phyloP scores from a whole-genome alignment of 2,329 filamentous ascomycete genomes.

The Neoscytalidium dimidiatum region DNA sequence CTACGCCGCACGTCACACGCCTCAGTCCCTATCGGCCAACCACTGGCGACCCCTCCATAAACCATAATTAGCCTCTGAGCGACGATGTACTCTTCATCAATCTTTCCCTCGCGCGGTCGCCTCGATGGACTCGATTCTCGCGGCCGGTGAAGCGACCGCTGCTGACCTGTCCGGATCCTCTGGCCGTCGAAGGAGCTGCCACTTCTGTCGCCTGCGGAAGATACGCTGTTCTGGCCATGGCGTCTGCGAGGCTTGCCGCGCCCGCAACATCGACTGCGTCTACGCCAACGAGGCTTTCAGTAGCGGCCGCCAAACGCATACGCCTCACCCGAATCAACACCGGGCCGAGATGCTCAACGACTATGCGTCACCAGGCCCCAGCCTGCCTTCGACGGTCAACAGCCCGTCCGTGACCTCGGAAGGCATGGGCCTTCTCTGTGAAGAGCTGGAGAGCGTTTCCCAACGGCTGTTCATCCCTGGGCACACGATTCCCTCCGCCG shows the following conservation, averaged over 20 bases:
- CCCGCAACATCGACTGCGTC: slow-evolving; percentile 25
- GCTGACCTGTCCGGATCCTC: neutral
- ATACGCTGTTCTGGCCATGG: slow-evolving; percentile 25
- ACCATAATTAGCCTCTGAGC: neutral
- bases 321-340: neutral
- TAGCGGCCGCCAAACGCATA: slow-evolving; percentile 19
- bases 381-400: neutral
- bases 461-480: neutral
- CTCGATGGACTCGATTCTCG: neutral
- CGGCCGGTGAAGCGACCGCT: neutral
- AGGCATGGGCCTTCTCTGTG: neutral
- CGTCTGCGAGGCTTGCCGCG: slow-evolving; percentile 24
- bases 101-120: neutral
- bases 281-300: slow-evolving; percentile 25
- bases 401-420: neutral
- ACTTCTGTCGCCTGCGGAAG: slow-evolving; percentile 26
- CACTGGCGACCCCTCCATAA: neutral
- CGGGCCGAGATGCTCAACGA: neutral
- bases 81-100: neutral
- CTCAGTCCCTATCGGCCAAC: neutral
- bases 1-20: slow-evolving; percentile 7
- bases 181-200: slow-evolving; percentile 23
- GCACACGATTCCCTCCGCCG: neutral
- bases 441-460: neutral
- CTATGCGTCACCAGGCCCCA: neutral